Conservation (phyloP, 768 basidiomycete species). For the Termitomyces sp. region DNA sequence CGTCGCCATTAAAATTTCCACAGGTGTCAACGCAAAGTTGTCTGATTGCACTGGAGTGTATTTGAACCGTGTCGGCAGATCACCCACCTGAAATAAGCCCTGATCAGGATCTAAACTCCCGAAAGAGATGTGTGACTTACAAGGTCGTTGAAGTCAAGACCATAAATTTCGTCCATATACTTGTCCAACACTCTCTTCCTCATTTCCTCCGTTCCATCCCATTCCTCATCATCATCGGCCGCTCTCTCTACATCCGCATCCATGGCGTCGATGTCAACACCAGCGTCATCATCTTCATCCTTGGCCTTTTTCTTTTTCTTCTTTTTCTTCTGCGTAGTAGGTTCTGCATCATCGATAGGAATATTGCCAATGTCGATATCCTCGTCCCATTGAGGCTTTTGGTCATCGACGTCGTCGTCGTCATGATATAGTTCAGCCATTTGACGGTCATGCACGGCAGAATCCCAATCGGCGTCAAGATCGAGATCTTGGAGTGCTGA, state of each 20-base stretch:
- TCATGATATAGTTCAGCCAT: conserved; percentile 73
- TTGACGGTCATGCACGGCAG: conserved; percentile 75
- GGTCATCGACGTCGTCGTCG: conserved; percentile 33
- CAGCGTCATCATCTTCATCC: conserved; percentile 40
- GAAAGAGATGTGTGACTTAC: conserved; percentile 39
- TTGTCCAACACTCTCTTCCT: conserved; percentile 77
- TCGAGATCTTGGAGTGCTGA: conserved; percentile 68
- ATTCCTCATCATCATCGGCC: conserved; percentile 60
- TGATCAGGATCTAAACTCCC: conserved; percentile 3
- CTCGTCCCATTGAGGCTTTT: conserved; percentile 89
- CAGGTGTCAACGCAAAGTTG: conserved; percentile 68
- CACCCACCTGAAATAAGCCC: conserved; percentile 60
- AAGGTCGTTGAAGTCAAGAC: conserved; percentile 93
- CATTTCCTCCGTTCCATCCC: conserved; percentile 90
- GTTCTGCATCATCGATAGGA: conserved; percentile 26
- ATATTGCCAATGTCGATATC: conserved; percentile 83
- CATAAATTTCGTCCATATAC: conserved; percentile 90
- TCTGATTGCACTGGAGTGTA: conserved; percentile 70
- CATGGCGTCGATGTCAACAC: conserved; percentile 56
- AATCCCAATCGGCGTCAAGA: conserved; percentile 92
- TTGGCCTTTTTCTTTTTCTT: conserved; percentile 38
- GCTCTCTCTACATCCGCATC: conserved; percentile 38
- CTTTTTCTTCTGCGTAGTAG: conserved; percentile 49
- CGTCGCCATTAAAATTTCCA: conserved; percentile 86
- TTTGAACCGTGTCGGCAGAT: conserved; percentile 89